phyloP scores from a whole-genome alignment of 768 basidiomycete species.

The Mycena indigotica region DNA sequence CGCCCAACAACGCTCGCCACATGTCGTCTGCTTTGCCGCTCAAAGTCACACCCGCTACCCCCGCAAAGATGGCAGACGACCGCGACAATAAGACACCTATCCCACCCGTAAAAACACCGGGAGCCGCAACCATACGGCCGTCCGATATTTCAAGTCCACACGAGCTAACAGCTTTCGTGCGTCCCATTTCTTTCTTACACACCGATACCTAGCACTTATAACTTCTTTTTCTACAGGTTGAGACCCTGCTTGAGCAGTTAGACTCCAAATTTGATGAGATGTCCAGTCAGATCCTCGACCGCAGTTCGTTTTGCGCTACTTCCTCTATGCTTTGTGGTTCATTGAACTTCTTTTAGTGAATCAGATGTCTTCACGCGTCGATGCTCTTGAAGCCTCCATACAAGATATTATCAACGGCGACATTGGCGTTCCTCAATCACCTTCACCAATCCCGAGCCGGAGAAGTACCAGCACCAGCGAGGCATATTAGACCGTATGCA shows the following conservation, averaged over 20 bases:
- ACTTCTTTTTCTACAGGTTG: conserved; percentile 58
- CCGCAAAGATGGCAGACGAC: conserved; percentile 49
- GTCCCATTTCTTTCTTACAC: conserved; percentile 32
- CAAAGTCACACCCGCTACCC: conserved; percentile 62
- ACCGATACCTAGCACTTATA: not conserved
- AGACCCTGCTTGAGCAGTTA: conserved; percentile 84
- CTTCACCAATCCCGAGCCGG: conserved; percentile 49
- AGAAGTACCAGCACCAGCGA: conserved; percentile 42
- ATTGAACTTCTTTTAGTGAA: conserved; percentile 58
- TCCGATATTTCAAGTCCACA: conserved; percentile 89
- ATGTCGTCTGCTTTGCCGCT: conserved; percentile 67
- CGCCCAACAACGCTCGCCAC: conserved; percentile 4
- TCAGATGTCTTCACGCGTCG: conserved; percentile 91
- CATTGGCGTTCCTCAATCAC: conserved; percentile 63
- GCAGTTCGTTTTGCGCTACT: conserved; percentile 54
- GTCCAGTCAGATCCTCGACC: conserved; percentile 85
- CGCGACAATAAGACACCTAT: conserved; percentile 55
- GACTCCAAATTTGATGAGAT: conserved; percentile 91
- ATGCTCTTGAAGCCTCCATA: conserved; percentile 85
- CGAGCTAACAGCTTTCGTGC: conserved; percentile 91
- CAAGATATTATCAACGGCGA: conserved; percentile 90
- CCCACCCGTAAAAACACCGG: conserved; percentile 36
- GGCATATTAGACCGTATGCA: too few species aligned
- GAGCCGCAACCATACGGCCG: conserved; percentile 37
- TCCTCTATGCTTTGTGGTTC: conserved; percentile 8